phyloP scores from a whole-genome alignment of 2,329 filamentous ascomycete species.

The Chaetomiaceae sp. region DNA sequence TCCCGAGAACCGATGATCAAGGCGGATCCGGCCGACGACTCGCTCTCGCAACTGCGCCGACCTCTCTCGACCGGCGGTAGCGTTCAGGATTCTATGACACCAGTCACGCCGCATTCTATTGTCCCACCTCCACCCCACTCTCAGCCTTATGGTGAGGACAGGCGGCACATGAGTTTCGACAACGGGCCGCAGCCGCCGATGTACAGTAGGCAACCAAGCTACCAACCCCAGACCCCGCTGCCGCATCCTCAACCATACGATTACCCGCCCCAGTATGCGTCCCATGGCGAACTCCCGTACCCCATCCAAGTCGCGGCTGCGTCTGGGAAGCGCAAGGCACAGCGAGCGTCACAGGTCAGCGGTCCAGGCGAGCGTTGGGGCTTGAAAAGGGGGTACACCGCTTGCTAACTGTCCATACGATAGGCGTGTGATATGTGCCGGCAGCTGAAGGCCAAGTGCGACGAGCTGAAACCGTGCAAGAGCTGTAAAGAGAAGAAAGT shows the following conservation, averaged over 20 bases:
- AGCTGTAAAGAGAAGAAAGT: slow-evolving; percentile 84
- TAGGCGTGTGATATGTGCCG: slow-evolving; percentile 90
- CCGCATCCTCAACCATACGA: slow-evolving; percentile 36
- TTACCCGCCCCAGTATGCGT: slow-evolving; percentile 29
- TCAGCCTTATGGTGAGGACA: slow-evolving; percentile 44
- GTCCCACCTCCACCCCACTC: slow-evolving; percentile 28
- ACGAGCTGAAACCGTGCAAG: slow-evolving; percentile 78
- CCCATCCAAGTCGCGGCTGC: slow-evolving; percentile 44
- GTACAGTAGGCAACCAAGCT: slow-evolving; percentile 39
- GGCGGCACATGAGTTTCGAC: slow-evolving; percentile 53
- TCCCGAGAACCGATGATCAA: slow-evolving; percentile 53
- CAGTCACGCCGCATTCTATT: slow-evolving; percentile 35
- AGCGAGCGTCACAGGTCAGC: slow-evolving; percentile 57
- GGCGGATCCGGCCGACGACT: slow-evolving; percentile 47
- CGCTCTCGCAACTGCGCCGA: slow-evolving; percentile 42
- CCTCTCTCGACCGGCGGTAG: slow-evolving; percentile 50
- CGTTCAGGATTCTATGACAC: slow-evolving; percentile 33
- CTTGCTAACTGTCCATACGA: not conserved
- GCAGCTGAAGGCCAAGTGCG: slow-evolving; percentile 84
- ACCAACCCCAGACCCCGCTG: slow-evolving; percentile 40
- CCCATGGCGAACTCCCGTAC: slow-evolving; percentile 37
- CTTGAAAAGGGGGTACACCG: not conserved
- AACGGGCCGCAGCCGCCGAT: slow-evolving; percentile 38
- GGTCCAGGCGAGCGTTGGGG: not conserved
- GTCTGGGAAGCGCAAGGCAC: slow-evolving; percentile 57